phyloP scores from a whole-genome alignment of 768 basidiomycete species.

The Auriscalpium vulgare region DNA sequence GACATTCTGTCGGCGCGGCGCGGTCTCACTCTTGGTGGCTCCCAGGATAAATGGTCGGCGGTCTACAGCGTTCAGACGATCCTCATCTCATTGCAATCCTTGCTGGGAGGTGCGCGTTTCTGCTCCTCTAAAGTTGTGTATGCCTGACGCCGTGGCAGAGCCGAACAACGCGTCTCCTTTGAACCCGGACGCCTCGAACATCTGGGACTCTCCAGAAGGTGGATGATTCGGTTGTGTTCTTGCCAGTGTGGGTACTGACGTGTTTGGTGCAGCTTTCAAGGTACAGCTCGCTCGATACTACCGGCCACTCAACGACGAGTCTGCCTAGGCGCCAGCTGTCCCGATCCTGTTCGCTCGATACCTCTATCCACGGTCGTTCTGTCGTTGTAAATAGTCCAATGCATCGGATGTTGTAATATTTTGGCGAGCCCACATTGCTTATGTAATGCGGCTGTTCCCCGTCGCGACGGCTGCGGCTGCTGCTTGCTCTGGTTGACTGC shows the following conservation, averaged over 20 bases:
- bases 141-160: conserved; percentile 37
- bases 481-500: no score
- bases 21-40: not conserved
- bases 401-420: no score
- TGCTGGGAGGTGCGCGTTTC: conserved; percentile 65
- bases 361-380: no score
- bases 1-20: not conserved
- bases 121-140: not conserved
- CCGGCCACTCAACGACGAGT: conserved; percentile 38
- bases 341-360: no score
- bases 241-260: conserved; percentile 1
- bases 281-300: conserved; percentile 65
- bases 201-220: conserved; percentile 75
- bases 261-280: conserved; percentile 50
- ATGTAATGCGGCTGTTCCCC: no score
- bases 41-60: conserved; percentile 87
- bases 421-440: not conserved
- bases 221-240: conserved; percentile 11
- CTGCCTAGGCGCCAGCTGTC: no score
- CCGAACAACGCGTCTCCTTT: conserved; percentile 91
- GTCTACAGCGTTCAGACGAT: conserved; percentile 90
- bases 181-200: conserved; percentile 75
- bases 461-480: no score
- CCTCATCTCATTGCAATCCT: conserved; percentile 77
- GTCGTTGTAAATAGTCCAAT: no score